phyloP scores from a whole-genome alignment of 345 rosid species.

The Turritis glabra region DNA sequence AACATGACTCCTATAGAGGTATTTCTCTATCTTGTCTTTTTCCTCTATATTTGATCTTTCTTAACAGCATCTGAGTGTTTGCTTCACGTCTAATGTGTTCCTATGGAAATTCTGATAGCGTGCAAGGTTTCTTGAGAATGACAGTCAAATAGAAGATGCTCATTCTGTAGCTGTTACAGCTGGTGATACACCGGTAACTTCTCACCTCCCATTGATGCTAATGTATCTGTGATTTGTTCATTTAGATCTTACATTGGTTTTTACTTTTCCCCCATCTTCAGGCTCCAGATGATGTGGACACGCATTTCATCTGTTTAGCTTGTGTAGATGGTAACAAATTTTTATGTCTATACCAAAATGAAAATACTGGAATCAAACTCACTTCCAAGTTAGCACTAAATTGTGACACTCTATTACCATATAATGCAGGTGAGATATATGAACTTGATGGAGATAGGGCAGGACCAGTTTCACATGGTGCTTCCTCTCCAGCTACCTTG shows the following conservation, averaged over 20 bases:
- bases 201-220: not conserved
- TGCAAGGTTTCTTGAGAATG: slow-evolving; percentile 73
- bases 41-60: not conserved
- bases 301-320: slow-evolving; percentile 84
- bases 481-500: slow-evolving; percentile 65
- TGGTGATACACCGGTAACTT: slow-evolving; percentile 75
- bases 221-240: not conserved
- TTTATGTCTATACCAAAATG: not conserved
- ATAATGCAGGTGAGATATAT: slow-evolving; percentile 62
- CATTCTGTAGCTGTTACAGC: slow-evolving; percentile 83
- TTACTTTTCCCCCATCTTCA: slow-evolving; percentile 32
- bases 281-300: slow-evolving; percentile 70
- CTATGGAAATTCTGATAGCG: slow-evolving; percentile 45
- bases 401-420: not conserved
- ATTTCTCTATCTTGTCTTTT: slow-evolving; percentile 37
- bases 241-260: slow-evolving; percentile 1
- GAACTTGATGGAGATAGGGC: slow-evolving; percentile 91
- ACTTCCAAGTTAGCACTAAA: not conserved
- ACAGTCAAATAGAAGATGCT: slow-evolving; percentile 80
- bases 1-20: slow-evolving; percentile 79
- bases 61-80: slow-evolving; percentile 20
- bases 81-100: not conserved
- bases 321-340: slow-evolving; percentile 67
- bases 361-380: not conserved
- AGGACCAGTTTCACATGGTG: slow-evolving; percentile 72